Base-by-base conservation (phyloP, 495 filamentous ascomycete genomes). In the Neurospora tetrasperma region DNA sequence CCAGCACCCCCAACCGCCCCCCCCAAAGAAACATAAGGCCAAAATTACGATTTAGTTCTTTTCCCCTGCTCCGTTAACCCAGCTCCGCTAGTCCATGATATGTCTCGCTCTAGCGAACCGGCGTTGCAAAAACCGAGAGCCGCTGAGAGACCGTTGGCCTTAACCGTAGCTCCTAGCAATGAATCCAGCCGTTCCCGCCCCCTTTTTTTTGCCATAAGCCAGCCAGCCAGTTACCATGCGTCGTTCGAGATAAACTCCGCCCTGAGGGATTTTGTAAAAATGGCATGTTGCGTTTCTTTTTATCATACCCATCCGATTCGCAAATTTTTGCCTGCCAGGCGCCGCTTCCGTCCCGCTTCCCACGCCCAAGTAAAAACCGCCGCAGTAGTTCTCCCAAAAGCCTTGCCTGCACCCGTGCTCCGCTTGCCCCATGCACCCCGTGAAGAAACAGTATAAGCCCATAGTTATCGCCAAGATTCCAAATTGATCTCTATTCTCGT, bases 231-330 rank as follows among this genome's bases (percentile, higher is more conserved):
- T 78, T 76, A 79, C 79, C 76, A 76, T 77, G 76, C 77, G 72
- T 73, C 76, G 75, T 82, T 75, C 71, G 77, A 80, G 80, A 82
- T 66, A 79, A 81, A 79, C 75, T 77, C 80, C 80, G 76, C 74
- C 80, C 75, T 69, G 72, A 75, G 72, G 76, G 69, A 72, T 73
- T 77, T 74, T 79, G 74, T 79, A 79, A 76, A 76, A 77, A 80
- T 78, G 76, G 75, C 74, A 76, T 75, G 74, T 71, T 73, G 69
- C 27, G 54, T 66, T 66, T 66, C 75, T 80, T 83, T 85, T 85
- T 85, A 76, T 84, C 81, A 83, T 84, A 81, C 81, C 82, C 80
- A 78, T 80, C 81, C 79, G 72, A 78, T 79, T 74, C 76, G 59
- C 70, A 71, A 71, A 74, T 73, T 76, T 79, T 80, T 81, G 74